Base-by-base conservation (phyloP, 1,284 basidiomycete genomes). In the Microbotryomycetes sp. region DNA sequence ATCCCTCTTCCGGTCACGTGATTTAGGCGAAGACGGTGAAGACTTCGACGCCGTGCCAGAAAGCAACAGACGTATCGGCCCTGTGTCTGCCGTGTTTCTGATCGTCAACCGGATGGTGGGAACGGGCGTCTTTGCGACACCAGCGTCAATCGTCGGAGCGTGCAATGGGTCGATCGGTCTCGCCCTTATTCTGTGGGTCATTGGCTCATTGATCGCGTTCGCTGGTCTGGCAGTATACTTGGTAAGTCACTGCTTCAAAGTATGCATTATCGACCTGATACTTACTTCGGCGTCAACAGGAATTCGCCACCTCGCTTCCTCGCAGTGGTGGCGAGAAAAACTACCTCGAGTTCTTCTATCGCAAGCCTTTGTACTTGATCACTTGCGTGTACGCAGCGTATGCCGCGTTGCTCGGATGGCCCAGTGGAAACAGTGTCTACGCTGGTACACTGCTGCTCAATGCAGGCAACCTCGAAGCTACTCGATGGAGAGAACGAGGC, bases 91-190 rank as follows among this genome's bases (percentile, higher is more conserved):
- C 1, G 74, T 83, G 7, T 84, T 85, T 66, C 79, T 89, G 26
- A 84, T 88, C 45, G 86, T 87, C 74, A 89, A 89, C 70, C 81
- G 86, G 22, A 80, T 87, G 23, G 84, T 88, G 42, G 86, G 87
- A n/a, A 84, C 86, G 19, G 86, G 67, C 7, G 63, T 70, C 51
- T 70, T 71, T 32, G 67, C 68, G 7, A 70, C 65, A 1, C 62
- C 67, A 14, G 65, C 58, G 5, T 57, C 67, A 5, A 63, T 70
- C 51, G 58, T 68, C 28, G 6, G 23, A 0, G 36, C 36, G 9
- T 55, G 58, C 2, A 52, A 54, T 47, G 60, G 64, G 23, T 32
- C 60, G 23, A 56, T 68, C 23, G 67, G 67, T 26, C 58, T 69
- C 4, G 63, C 65, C 4, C 54, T 69, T 6, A 54, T 71, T 19